phyloP scores from a whole-genome alignment of 2,329 filamentous ascomycete species.

The Sporothrix pseudoabietina region DNA sequence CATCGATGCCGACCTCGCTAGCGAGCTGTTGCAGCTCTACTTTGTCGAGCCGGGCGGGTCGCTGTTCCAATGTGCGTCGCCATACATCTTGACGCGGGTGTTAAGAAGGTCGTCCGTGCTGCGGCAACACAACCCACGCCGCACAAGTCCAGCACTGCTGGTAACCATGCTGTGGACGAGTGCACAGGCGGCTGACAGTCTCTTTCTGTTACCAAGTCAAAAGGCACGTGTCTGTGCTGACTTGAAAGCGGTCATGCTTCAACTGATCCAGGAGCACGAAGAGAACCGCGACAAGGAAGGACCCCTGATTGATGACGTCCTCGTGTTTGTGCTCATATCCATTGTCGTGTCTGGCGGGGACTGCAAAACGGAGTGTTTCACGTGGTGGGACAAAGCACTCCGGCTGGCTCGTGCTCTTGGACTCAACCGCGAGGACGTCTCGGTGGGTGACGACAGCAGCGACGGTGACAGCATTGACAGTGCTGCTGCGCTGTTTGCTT shows the following conservation, averaged over 20 bases:
- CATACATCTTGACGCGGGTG: conserved; percentile 52
- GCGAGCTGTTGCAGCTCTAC: conserved; percentile 52
- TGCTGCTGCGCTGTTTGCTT: background rate
- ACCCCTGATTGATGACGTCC: conserved; percentile 44
- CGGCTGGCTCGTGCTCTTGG: conserved; percentile 45
- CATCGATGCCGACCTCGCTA: conserved; percentile 47
- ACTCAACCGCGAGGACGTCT: conserved; percentile 33
- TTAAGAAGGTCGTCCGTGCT: conserved; percentile 50
- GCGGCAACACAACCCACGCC: conserved; percentile 45
- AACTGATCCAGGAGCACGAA: background rate
- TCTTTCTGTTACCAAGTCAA: conserved; percentile 47
- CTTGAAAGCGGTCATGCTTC: background rate
- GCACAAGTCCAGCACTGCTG: conserved; percentile 49
- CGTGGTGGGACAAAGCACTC: conserved; percentile 51
- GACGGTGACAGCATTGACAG: background rate
- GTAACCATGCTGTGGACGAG: conserved; percentile 53
- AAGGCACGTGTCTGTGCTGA: conserved; percentile 43
- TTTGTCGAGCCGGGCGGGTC: conserved; percentile 50
- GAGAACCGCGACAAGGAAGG: background rate
- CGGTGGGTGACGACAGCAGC: background rate
- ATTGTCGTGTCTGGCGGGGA: conserved; percentile 52
- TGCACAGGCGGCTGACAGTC: conserved; percentile 51
- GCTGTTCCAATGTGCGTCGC: conserved; percentile 49
- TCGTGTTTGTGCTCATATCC: conserved; percentile 50
- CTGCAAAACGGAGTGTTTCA: conserved; percentile 52